phyloP scores from a whole-genome alignment of 164 flowering plant genomes.

The Paratinospora sagittata region DNA sequence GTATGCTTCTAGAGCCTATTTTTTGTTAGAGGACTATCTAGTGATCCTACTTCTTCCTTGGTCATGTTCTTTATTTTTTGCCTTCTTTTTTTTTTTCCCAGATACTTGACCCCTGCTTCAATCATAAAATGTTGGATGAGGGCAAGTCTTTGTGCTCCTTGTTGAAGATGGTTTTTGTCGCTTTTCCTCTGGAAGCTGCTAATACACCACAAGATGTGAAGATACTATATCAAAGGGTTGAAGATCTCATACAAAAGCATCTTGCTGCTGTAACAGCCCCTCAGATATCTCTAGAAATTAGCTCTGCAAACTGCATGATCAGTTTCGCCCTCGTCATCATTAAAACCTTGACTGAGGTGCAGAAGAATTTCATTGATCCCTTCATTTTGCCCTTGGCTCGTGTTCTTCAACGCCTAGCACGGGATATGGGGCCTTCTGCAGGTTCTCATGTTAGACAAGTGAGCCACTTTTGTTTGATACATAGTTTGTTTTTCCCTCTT shows the following conservation, averaged over 20 bases:
- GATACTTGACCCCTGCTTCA: constrained; percentile 98
- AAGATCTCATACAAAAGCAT: constrained; percentile 88
- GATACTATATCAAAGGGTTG: constrained; percentile 72
- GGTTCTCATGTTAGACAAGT: constrained; percentile 80
- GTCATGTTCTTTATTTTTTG: constrained; percentile 5
- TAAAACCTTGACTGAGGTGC: constrained; percentile 24
- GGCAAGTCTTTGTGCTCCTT: constrained; percentile 89
- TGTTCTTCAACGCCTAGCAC: constrained; percentile 87
- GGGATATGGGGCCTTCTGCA: constrained; percentile 76
- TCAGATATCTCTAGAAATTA: constrained; percentile 67
- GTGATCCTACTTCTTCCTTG: constrained; percentile 3
- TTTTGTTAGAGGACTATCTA: neutral
- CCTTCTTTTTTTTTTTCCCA: constrained; percentile 19
- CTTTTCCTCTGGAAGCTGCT: constrained; percentile 71
- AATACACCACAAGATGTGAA: constrained; percentile 75
- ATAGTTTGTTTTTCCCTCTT: neutral
- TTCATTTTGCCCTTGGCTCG: constrained; percentile 48
- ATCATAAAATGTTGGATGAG: constrained; percentile 82
- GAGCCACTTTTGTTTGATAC: constrained; percentile 17
- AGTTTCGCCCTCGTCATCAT: constrained; percentile 82
- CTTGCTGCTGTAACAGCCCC: constrained; percentile 62
- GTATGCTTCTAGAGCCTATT: constrained; percentile 30
- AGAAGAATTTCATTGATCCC: constrained; percentile 71
- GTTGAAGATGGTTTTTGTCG: constrained; percentile 83
- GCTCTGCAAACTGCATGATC: constrained; percentile 56